Evolutionary conservation across 2,329 filamentous ascomycete genomes (phyloP).

Genomic region (Pestalotiopsis fici): DNA sequence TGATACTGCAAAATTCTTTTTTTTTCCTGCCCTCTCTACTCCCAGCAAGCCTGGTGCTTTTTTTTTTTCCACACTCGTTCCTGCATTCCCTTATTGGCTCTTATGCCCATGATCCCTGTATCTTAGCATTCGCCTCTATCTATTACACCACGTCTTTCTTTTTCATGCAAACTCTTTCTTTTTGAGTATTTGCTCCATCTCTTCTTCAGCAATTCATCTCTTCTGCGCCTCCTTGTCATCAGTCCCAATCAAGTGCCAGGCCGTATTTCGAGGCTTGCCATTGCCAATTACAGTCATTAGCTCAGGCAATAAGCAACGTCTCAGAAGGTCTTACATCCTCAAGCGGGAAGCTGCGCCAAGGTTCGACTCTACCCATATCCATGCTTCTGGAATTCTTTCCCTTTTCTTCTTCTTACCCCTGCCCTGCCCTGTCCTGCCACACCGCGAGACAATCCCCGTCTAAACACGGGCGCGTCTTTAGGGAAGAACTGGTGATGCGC

Average conservation of each 20-base stretch:
- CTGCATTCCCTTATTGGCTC: constrained; percentile 17
- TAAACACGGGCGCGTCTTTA: not conserved
- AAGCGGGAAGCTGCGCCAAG: constrained; percentile 25
- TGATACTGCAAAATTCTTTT: constrained; percentile 17
- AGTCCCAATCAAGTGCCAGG: not conserved
- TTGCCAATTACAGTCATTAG: constrained; percentile 4
- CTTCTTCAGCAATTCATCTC: not conserved
- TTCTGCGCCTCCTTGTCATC: not conserved
- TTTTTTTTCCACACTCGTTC: constrained; percentile 11
- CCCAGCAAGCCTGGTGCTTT: constrained; percentile 11
- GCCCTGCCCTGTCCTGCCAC: constrained; percentile 23
- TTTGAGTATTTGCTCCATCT: not conserved
- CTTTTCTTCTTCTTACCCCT: not conserved
- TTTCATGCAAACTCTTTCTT: not conserved
- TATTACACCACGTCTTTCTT: constrained; percentile 7
- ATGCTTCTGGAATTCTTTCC: constrained; percentile 8
- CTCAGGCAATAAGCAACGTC: not conserved
- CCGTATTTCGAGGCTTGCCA: not conserved
- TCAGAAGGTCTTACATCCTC: not conserved
- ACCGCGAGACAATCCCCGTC: not conserved
- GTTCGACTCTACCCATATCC: constrained; percentile 24
- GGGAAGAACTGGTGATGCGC: not conserved
- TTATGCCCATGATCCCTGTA: not conserved
- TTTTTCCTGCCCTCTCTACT: too few species aligned
- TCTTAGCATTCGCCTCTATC: constrained; percentile 4